Conservation (phyloP, 2,329 filamentous ascomycete species). For the Penicillium sp. region DNA sequence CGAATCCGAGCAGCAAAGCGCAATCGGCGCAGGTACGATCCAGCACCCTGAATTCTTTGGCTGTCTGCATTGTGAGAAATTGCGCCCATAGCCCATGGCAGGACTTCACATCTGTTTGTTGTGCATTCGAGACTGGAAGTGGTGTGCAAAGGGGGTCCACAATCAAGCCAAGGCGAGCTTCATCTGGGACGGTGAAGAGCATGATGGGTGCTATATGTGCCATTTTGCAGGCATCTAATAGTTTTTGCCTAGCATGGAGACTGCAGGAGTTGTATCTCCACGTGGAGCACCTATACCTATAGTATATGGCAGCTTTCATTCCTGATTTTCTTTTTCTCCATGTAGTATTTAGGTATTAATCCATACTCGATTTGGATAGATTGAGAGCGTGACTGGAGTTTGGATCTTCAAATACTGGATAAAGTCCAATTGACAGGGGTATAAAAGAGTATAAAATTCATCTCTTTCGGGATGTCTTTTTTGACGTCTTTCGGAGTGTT, state of each 20-base stretch:
- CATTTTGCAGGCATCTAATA: not conserved
- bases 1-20: not conserved
- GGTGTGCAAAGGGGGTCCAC: not conserved
- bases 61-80: not conserved
- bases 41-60: not conserved
- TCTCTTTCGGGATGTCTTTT: not conserved
- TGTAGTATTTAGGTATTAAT: not conserved
- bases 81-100: not conserved
- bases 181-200: not conserved
- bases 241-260: not conserved
- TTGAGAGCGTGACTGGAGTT: not conserved
- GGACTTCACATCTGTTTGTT: not conserved
- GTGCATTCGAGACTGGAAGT: conserved; percentile 2
- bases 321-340: not conserved
- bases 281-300: not conserved
- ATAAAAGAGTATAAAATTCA: no score
- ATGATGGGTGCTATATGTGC: not conserved
- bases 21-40: not conserved
- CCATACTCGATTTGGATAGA: no score
- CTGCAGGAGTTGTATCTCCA: not conserved
- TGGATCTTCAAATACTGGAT: no score
- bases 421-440: no score
- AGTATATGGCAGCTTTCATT: not conserved
- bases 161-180: not conserved
- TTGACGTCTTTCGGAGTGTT: not conserved